Percentiles rank a stretch among this genome's conserved stretches.
Evolutionary conservation across 148 eudicot genomes (phyloP).

Genomic region (Vaccinium macrocarpon): DNA sequence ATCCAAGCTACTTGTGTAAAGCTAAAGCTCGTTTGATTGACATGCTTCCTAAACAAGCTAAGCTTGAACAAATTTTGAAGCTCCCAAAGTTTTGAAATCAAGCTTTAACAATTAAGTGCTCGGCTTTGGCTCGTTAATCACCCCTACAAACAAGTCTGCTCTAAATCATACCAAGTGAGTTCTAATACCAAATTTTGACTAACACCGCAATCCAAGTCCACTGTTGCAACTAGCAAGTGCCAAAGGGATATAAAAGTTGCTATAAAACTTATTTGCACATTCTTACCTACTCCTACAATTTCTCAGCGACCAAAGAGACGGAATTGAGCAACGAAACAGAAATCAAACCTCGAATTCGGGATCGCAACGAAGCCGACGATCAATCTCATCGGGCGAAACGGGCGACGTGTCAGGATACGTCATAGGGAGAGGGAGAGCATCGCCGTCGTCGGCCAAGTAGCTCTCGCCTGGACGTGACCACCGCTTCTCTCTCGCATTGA

Average conservation of each 20-base stretch:
- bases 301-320: neutral
- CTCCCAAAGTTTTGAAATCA: neutral
- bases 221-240: too few species aligned
- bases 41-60: neutral
- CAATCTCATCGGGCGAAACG: constrained; percentile 56
- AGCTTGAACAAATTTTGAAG: neutral
- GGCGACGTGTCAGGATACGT: constrained; percentile 68
- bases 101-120: neutral
- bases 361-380: constrained; percentile 67
- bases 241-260: neutral
- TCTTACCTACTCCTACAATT: neutral
- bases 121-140: neutral
- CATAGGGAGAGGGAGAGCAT: constrained; percentile 85
- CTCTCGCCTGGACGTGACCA: constrained; percentile 82
- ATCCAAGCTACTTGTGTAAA: neutral
- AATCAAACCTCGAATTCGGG: constrained; percentile 51
- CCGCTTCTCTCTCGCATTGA: constrained; percentile 47
- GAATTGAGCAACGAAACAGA: neutral
- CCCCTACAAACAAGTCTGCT: too few species aligned
- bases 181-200: too few species aligned
- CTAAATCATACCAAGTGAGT: too few species aligned
- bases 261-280: neutral
- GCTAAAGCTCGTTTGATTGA: neutral
- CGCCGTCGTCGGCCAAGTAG: constrained; percentile 65
- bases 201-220: too few species aligned